Evolutionary conservation across 2,329 filamentous ascomycete species (phyloP).

Genomic region (Incumbomyces lentus): DNA sequence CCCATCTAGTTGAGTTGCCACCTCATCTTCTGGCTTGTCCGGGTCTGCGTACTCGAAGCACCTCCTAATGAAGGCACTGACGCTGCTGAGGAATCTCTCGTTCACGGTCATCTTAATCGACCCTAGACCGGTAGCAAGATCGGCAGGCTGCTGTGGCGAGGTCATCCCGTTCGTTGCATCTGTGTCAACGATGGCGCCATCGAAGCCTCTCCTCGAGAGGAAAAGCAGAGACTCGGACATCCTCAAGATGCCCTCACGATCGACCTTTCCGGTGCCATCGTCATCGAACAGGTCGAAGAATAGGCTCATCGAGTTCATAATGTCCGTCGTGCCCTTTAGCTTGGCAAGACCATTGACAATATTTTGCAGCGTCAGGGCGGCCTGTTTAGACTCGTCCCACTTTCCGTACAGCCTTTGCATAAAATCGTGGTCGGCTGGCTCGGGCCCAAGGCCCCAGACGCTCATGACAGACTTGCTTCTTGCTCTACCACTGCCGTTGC

Average conservation of each 20-base stretch:
- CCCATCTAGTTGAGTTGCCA: constrained; percentile 39
- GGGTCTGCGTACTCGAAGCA: constrained; percentile 98
- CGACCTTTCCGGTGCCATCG: constrained; percentile 78
- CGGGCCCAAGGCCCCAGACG: constrained; percentile 50
- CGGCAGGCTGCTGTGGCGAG: constrained; percentile 14
- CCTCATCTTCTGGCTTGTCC: constrained; percentile 51
- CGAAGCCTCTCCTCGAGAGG: constrained; percentile 76
- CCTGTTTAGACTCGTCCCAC: constrained; percentile 72
- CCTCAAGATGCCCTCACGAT: constrained; percentile 84
- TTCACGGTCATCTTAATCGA: constrained; percentile 51
- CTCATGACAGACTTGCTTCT: constrained; percentile 37
- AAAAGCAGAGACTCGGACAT: constrained; percentile 94
- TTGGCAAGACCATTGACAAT: constrained; percentile 83
- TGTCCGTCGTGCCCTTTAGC: constrained; percentile 87
- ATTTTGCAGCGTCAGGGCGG: constrained; percentile 76
- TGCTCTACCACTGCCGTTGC: constrained; percentile 41
- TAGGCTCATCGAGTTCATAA: constrained; percentile 95
- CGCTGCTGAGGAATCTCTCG: constrained; percentile 81
- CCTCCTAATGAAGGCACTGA: constrained; percentile 87
- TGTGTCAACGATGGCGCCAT: constrained; percentile 60
- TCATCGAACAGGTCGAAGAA: constrained; percentile 98
- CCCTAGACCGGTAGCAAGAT: constrained; percentile 10
- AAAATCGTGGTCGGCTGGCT: constrained; percentile 90
- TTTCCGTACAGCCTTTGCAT: constrained; percentile 75
- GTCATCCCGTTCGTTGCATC: constrained; percentile 45